Evolutionary conservation across 176 grass and related monocot species (phyloP).

Genomic region (Hordeum vulgare): MorexV3_pseudomolecules_assembly NC_058524.1:22854784-22855283

Average conservation of each 20-base stretch:
- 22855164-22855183: too few relatives aligned
- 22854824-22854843: conserved; percentile 71
- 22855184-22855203: too few relatives aligned
- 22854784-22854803: conserved; percentile 90
- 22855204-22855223: too few relatives aligned
- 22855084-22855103: not conserved
- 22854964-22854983: not conserved
- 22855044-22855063: not conserved
- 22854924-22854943: not conserved
- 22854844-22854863: conserved; percentile 68
- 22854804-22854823: conserved; percentile 78
- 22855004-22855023: conserved; percentile 2
- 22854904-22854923: conserved; percentile 1
- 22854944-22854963: not conserved
- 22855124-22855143: not conserved
- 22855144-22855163: too few relatives aligned
- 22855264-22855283: too few relatives aligned
- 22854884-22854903: not conserved
- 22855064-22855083: not conserved
- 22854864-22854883: not conserved
- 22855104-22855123: not conserved
- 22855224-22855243: too few relatives aligned
- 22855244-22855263: too few relatives aligned
- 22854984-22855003: not conserved
- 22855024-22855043: not conserved